phyloP scores from a whole-genome alignment of 2,329 filamentous ascomycete species.

The Chaetomiaceae sp. region DNA sequence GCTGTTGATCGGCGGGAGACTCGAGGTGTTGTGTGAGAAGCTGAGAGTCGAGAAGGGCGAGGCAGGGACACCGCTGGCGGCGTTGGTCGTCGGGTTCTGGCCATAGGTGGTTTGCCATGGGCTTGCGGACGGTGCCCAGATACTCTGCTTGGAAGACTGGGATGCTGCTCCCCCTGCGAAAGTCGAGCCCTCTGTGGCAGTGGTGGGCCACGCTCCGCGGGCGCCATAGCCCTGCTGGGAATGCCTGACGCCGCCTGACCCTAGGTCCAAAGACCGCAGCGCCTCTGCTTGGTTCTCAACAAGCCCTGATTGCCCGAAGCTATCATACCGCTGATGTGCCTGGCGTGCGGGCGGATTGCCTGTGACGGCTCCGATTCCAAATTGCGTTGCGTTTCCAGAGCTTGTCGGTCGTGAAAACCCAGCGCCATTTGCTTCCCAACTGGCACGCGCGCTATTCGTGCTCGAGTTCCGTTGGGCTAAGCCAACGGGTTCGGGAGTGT shows the following conservation, averaged over 20 bases:
- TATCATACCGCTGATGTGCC: conserved; percentile 2
- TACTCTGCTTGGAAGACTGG: conserved; percentile 4
- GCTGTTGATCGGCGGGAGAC: conserved; percentile 33
- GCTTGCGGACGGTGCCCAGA: conserved; percentile 15
- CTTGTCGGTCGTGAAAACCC: conserved; percentile 18
- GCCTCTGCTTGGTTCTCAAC: background rate
- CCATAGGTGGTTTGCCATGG: conserved; percentile 16
- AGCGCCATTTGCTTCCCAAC: conserved; percentile 7
- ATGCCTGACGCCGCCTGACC: background rate
- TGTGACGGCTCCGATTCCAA: background rate
- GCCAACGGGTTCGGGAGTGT: conserved; percentile 22
- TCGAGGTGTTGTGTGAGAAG: conserved; percentile 28
- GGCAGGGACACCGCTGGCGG: conserved; percentile 2
- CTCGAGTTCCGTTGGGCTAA: conserved; percentile 3
- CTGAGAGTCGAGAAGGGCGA: conserved; percentile 28
- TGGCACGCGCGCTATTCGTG: background rate
- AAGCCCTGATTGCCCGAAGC: background rate
- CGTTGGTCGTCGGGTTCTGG: background rate
- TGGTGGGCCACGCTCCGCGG: conserved; percentile 8
- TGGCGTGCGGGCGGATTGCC: conserved; percentile 10
- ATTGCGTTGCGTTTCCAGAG: conserved; percentile 11
- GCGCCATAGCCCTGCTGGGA: background rate
- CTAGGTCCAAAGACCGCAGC: background rate
- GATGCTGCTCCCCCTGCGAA: conserved; percentile 1
- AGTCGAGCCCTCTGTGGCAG: background rate